Evolutionary conservation across 2,329 filamentous ascomycete species (phyloP).

Genomic region (Penicillium sp.): DNA sequence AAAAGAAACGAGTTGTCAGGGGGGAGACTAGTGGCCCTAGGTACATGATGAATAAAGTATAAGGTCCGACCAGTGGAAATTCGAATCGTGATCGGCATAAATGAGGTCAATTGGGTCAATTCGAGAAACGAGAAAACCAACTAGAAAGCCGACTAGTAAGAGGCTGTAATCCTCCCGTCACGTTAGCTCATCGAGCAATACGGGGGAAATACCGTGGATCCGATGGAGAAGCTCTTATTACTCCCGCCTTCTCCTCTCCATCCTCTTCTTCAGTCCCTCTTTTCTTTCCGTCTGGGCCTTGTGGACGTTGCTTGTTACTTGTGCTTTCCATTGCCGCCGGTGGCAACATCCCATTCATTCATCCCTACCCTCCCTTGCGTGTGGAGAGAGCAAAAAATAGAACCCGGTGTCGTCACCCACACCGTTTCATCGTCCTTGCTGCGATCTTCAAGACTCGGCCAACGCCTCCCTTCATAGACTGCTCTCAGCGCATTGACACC

Average conservation of each 20-base stretch:
- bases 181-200: slow-evolving; percentile 9
- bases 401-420: slow-evolving; percentile 18
- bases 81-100: not conserved
- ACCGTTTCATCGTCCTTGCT: slow-evolving; percentile 27
- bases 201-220: slow-evolving; percentile 16
- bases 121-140: no score
- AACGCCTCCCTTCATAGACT: not conserved
- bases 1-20: no score
- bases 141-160: no score
- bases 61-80: not conserved
- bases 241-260: slow-evolving; percentile 11
- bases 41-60: slow-evolving; percentile 8
- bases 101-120: no score
- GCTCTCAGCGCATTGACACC: slow-evolving; percentile 15
- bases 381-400: slow-evolving; percentile 4
- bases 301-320: slow-evolving; percentile 8
- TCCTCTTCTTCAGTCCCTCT: slow-evolving; percentile 7
- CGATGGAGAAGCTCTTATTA: slow-evolving; percentile 21
- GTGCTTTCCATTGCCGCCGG: slow-evolving; percentile 28
- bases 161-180: no score
- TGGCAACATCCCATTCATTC: slow-evolving; percentile 28
- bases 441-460: slow-evolving; percentile 15
- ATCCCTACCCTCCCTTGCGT: slow-evolving; percentile 27
- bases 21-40: slow-evolving; percentile 3
- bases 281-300: slow-evolving; percentile 10